Conservation (phyloP, 495 filamentous ascomycete species). For the Rostrohypoxylon terebratum region DNA sequence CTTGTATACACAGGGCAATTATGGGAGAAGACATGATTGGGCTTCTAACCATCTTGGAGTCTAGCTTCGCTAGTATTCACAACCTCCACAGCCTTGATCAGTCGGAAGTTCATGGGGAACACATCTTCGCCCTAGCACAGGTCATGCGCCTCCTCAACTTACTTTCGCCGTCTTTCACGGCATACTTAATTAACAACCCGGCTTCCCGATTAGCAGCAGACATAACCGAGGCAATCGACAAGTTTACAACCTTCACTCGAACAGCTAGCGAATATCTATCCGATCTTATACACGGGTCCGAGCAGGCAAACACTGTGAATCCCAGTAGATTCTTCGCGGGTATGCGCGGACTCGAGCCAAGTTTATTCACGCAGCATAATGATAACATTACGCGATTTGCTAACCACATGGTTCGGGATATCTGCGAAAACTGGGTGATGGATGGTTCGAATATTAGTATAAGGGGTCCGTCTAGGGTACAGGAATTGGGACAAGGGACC, state of each 20-base stretch:
- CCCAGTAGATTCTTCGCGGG: slow-evolving; percentile 32
- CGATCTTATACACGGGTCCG: slow-evolving; percentile 15
- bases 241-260: slow-evolving; percentile 42
- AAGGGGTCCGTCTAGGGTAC: slow-evolving; percentile 46
- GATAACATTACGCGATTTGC: slow-evolving; percentile 50
- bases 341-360: neutral
- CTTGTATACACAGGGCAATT: slow-evolving; percentile 48
- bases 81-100: slow-evolving; percentile 22
- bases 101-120: slow-evolving; percentile 18
- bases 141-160: slow-evolving; percentile 42
- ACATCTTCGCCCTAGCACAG: slow-evolving; percentile 32
- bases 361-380: slow-evolving; percentile 8
- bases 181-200: slow-evolving; percentile 46
- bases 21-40: slow-evolving; percentile 41
- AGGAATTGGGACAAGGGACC: slow-evolving; percentile 47
- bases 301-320: slow-evolving; percentile 16
- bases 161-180: slow-evolving; percentile 41
- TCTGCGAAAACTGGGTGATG: slow-evolving; percentile 54
- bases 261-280: slow-evolving; percentile 32
- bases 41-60: slow-evolving; percentile 35
- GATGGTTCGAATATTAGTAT: slow-evolving; percentile 48
- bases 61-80: slow-evolving; percentile 24
- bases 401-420: slow-evolving; percentile 52
- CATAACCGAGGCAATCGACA: slow-evolving; percentile 21
- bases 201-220: slow-evolving; percentile 21